Percentiles rank a stretch among this genome's conserved stretches.
Conservation (phyloP, 2,329 filamentous ascomycete species). For the Falciphora oryzae region DNA sequence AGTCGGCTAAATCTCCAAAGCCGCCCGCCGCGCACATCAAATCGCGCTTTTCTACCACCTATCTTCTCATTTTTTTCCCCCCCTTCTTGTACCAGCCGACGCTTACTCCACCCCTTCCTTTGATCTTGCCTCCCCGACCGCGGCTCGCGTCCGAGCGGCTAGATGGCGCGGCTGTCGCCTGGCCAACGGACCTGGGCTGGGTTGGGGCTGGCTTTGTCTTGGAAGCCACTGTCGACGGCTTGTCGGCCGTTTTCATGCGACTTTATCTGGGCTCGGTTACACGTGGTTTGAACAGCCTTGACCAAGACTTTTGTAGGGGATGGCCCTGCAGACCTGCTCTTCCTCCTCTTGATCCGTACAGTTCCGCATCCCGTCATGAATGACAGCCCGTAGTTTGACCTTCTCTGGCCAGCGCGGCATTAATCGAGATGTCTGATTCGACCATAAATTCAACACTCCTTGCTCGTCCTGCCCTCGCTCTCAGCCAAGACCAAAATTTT, state of each 20-base stretch:
- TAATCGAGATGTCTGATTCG: too few species aligned
- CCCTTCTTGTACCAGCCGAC: background rate
- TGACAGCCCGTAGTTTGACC: background rate
- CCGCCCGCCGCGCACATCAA: background rate
- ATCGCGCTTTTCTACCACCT: background rate
- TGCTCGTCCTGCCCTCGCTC: background rate
- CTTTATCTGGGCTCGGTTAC: too few species aligned
- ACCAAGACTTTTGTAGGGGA: too few species aligned
- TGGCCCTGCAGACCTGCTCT: too few species aligned
- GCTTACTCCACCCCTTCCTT: background rate
- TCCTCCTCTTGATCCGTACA: too few species aligned
- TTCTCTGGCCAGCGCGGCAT: background rate
- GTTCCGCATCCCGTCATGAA: too few species aligned
- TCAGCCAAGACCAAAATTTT: constrained; percentile 24
- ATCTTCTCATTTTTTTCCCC: background rate
- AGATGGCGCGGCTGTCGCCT: too few species aligned
- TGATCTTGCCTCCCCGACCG: background rate
- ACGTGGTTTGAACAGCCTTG: background rate
- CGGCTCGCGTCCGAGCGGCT: background rate
- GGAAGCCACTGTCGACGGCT: too few species aligned
- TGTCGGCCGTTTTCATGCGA: background rate
- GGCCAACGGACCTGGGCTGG: too few species aligned
- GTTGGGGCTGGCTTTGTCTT: too few species aligned
- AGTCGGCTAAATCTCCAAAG: constrained; percentile 1
- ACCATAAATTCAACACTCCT: background rate